Conservation (phyloP, 2,329 filamentous ascomycete species). For the Aspergillus sp. region DNA sequence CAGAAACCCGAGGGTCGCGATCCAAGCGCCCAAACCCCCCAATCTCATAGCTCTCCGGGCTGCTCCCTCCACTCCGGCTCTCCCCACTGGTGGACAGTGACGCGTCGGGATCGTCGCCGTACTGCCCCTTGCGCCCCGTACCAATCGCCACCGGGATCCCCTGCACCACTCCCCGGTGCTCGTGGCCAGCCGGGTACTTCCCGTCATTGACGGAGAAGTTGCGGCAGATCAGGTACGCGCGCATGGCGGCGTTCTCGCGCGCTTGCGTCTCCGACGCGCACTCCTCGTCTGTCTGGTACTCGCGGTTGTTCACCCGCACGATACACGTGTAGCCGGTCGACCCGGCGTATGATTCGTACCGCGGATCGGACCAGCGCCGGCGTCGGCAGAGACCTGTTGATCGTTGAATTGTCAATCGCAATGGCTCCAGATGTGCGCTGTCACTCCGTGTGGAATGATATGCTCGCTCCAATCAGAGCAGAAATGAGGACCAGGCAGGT, state of each 20-base stretch:
- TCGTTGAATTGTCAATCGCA: no score
- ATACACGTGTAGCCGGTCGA: conserved; percentile 74
- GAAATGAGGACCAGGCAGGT: neutral
- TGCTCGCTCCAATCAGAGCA: conserved; percentile 1
- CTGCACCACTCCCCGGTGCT: conserved; percentile 47
- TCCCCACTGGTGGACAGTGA: conserved; percentile 33
- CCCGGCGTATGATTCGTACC: conserved; percentile 73
- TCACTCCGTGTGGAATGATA: no score
- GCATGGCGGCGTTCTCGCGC: conserved; percentile 88
- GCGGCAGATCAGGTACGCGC: conserved; percentile 93
- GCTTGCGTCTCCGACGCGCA: conserved; percentile 76
- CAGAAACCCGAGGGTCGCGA: conserved; percentile 11
- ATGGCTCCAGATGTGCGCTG: neutral
- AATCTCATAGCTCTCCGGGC: conserved; percentile 34
- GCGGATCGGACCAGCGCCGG: conserved; percentile 84
- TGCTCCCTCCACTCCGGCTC: conserved; percentile 47
- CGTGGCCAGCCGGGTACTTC: conserved; percentile 58
- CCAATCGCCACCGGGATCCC: conserved; percentile 57
- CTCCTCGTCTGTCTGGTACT: conserved; percentile 83
- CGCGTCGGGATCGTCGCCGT: conserved; percentile 39
- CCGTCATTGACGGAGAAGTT: conserved; percentile 97
- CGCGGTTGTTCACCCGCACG: conserved; percentile 89
- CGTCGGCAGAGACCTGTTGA: conserved; percentile 84
- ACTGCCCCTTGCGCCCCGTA: conserved; percentile 45
- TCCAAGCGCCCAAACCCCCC: conserved; percentile 13